These are phyloP conservation scores for Monilinia vaccinii-corymbosi DNA, from an alignment of 2,329 filamentous ascomycete species.

Conservation along the genomic window DNA sequence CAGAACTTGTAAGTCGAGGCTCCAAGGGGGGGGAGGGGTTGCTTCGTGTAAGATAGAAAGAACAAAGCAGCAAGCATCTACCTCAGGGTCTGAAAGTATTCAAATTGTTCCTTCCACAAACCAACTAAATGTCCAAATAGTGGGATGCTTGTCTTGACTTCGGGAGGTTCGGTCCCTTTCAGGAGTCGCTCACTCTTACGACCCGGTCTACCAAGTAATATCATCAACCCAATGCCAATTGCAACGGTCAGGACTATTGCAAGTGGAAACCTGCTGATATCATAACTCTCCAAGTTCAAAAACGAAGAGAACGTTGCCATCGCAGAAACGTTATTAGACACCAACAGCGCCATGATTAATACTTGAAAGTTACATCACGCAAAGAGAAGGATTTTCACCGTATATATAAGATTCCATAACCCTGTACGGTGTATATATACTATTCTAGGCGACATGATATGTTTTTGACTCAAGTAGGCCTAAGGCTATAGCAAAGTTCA, in stretches of 20 bases:
- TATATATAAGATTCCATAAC: too few relatives aligned
- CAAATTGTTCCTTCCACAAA: constrained; percentile 31
- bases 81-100: constrained; percentile 34
- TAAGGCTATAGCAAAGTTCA: too few relatives aligned
- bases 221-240: background rate
- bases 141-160: constrained; percentile 34
- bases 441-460: too few relatives aligned
- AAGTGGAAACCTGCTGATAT: background rate
- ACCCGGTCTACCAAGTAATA: background rate
- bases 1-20: constrained; percentile 12
- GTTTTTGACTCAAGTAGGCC: too few relatives aligned
- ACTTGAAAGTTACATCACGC: background rate
- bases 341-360: background rate
- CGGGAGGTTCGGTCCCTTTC: constrained; percentile 33
- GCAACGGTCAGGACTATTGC: background rate
- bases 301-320: background rate
- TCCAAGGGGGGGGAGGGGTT: background rate
- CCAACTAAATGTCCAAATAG: constrained; percentile 39
- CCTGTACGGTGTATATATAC: background rate
- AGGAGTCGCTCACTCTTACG: background rate
- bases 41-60: background rate
- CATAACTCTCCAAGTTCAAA: background rate
- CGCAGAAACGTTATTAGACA: background rate
- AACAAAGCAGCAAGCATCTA: constrained; percentile 15
- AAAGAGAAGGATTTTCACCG: background rate